Evolutionary conservation across 805 yeast genomes (phyloP), one percentile per base, ranked within the genome.

Genomic region (Huiozyma sinensis): DNA sequence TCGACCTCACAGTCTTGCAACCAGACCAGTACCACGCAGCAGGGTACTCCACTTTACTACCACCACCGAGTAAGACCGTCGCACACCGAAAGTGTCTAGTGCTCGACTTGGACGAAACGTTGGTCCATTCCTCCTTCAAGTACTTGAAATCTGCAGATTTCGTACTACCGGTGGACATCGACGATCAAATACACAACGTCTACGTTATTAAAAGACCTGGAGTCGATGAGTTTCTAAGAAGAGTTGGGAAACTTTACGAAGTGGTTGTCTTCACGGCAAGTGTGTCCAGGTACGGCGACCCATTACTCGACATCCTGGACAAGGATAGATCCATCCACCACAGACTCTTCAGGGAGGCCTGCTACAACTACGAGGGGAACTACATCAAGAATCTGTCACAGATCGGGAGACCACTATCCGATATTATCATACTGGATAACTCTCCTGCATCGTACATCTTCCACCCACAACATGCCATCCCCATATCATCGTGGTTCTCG

Each of bases 141-240:
- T 87, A 82, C 62, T 73, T 92, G 45, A 77, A 94, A 47, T 83
- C 88, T 38, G 95, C 96, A 1, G 99, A 92, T 66, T 92, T 92
- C 66, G 94, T 94, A 39, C 86, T 92, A 41, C 97, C 98, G 11
- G 98, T 92, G 43, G 97, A 90, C 62, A 90, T 92, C 50, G 97
- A 92, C 56, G 81, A 81, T 55, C 90, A 85, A 61, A 73, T 81
- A 31, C 97, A 92, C 63, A 90, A 86, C 57, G 98, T 92, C 38
- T 92, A 88, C 61, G 98, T 92, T 27, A 88, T 89, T 45, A 92
- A 92, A 60, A 76, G 99, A 56, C 99, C 99, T 1, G 98, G 98
- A 1, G 97, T 94, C 41, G 98, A 92, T 65, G 94, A 86, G 59
- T 92, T 92, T 57, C 70, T 92, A 69, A 69, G 68, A 54, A 73